Evolutionary conservation across 306 rosid genomes (phyloP).

Genomic region (Boehmeria nivea): DNA sequence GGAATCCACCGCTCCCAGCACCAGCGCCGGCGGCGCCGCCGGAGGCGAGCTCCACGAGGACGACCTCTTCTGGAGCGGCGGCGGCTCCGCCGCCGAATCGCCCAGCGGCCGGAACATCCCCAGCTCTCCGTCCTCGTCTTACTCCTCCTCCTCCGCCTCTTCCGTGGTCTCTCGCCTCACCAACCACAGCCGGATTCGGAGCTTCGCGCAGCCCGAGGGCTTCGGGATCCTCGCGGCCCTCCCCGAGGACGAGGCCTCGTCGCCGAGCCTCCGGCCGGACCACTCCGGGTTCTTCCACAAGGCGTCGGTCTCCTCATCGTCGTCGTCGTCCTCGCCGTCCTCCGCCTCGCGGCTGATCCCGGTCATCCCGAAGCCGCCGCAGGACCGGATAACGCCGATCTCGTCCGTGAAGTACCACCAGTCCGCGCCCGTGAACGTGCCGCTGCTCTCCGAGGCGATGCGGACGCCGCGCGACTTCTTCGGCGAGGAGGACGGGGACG

Average conservation of each 20-base stretch:
- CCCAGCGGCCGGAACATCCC: conserved; percentile 11
- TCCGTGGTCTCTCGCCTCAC: conserved; percentile 35
- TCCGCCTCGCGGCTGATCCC: conserved; percentile 55
- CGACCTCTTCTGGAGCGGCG: conserved; percentile 56
- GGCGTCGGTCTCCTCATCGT: conserved; percentile 47
- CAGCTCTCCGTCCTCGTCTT: conserved; percentile 15
- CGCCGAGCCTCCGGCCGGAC: conserved; percentile 21
- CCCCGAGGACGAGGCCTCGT: conserved; percentile 50
- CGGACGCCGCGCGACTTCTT: conserved; percentile 26
- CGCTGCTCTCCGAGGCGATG: conserved; percentile 37
- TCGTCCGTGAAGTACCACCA: conserved; percentile 43
- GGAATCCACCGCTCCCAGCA: conserved; percentile 22
- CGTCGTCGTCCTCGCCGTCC: conserved; percentile 42
- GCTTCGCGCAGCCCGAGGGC: conserved; percentile 32
- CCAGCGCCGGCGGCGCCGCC: conserved; percentile 3
- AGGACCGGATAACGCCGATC: conserved; percentile 24
- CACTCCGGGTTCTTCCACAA: conserved; percentile 42
- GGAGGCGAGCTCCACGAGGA: conserved; percentile 59
- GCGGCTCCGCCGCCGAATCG: conserved; percentile 33
- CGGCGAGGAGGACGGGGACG: conserved; percentile 23
- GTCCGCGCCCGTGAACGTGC: conserved; percentile 76
- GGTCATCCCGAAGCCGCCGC: conserved; percentile 47
- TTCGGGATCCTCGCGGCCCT: conserved; percentile 86
- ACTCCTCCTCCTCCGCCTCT: conserved; percentile 32
- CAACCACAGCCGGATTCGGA: conserved; percentile 18